Base-by-base conservation (phyloP, 106 monocot species). In the Dactylorhiza incarnata region DNA sequence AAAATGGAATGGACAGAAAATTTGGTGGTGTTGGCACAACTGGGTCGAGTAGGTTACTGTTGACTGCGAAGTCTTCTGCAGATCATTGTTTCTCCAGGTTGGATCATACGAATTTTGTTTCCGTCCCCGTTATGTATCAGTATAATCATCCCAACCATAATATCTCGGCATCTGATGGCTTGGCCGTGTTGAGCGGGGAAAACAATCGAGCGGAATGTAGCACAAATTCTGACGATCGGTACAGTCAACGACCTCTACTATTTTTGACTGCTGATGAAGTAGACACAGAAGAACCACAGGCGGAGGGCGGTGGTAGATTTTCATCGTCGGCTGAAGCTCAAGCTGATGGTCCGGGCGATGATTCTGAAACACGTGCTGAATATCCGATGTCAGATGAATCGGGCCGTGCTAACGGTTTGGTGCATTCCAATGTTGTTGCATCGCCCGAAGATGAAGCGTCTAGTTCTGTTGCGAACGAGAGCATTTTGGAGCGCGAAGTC, bases 311-410 rank as follows among this genome's bases (percentile, higher is more conserved):
- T 50, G n/a, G 49, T 37, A 58, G 20, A 22, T 45, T 53, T 23
- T 5, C 25, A 71, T 48, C 47, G 65, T 65, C 67, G 46, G 15
- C 77, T 45, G 63, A 73, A 26, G 26, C 73, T 13, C 77, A 66
- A 6, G 20, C 17, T 25, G 2, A 15, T 73, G 45, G 10, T 45
- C 23, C 66, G 23, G 7, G 17, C 12, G 46, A 75, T 75, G 67
- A 48, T 76, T 73, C 73, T 76, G 79, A 82, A 48, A 66, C 58
- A 48, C 71, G 45, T 23, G 63, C 66, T 77, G 68, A 81, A 55
- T 48, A 20, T 66, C 5, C 67, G 44, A 46, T 37, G 49, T 19
- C 68, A 66, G 71, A 81, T 47, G 58, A 76, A 58, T 37, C 51
- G 24, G 22, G 22, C 1, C 7, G 63, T 49, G 26, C 25, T 76